Conservation (phyloP, 208 protist genomes). For the Crithidia sp. region DNA sequence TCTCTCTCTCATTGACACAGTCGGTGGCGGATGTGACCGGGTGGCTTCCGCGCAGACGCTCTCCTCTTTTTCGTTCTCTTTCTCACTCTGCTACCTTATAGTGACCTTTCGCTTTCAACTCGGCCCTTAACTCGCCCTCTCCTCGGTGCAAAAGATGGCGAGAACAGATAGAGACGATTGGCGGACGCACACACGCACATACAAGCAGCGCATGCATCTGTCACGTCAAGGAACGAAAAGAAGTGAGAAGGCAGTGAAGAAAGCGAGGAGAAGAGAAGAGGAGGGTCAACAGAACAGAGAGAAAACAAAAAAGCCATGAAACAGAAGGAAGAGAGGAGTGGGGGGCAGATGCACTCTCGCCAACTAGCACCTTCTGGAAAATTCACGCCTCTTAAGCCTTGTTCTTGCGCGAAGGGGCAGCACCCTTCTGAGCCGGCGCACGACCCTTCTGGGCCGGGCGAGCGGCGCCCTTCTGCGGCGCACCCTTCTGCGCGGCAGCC, state of each 20-base stretch:
- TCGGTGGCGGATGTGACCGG: slow-evolving; percentile 12
- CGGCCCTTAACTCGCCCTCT: too few relatives aligned
- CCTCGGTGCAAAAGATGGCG: neutral
- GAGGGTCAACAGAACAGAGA: neutral
- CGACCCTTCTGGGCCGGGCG: slow-evolving; percentile 14
- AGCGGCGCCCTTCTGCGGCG: slow-evolving; percentile 30
- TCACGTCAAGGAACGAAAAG: neutral
- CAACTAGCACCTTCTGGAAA: too few relatives aligned
- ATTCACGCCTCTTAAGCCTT: slow-evolving; percentile 12
- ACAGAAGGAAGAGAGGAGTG: neutral
- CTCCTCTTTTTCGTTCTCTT: neutral
- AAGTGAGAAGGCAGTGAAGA: neutral
- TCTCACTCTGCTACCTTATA: neutral
- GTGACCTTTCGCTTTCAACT: too few relatives aligned
- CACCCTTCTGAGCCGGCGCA: slow-evolving; percentile 30
- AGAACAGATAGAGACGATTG: neutral
- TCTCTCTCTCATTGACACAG: neutral
- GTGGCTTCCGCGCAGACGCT: slow-evolving; percentile 11
- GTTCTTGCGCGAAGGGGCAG: slow-evolving; percentile 32
- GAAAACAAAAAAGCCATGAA: slow-evolving; percentile 10
- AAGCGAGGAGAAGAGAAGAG: neutral
- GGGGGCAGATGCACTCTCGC: too few relatives aligned
- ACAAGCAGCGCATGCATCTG: too few relatives aligned
- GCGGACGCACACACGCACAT: neutral
- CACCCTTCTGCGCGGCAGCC: slow-evolving; percentile 26